Percentiles rank a stretch among this genome's conserved stretches.
Evolutionary conservation across 2,329 filamentous ascomycete species (phyloP).

Genomic region (Cyphellophora attinorum): DNA sequence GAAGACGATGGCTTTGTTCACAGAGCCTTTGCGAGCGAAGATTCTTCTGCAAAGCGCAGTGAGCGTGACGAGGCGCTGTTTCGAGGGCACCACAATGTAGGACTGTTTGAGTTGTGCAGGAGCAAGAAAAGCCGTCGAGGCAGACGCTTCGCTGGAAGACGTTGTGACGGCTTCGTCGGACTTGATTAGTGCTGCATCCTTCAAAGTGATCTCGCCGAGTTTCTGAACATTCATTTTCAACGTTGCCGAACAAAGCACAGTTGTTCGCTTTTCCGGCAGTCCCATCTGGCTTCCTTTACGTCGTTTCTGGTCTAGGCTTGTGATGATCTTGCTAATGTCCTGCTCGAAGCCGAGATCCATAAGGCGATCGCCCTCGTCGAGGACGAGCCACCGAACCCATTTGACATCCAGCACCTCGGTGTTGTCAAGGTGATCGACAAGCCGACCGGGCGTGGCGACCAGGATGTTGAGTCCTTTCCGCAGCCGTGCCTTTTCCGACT

Average conservation of each 20-base stretch:
- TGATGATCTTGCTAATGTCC: conserved; percentile 79
- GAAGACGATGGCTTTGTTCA: conserved; percentile 96
- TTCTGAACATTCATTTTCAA: conserved; percentile 97
- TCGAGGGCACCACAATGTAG: conserved; percentile 78
- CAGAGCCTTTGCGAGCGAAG: conserved; percentile 77
- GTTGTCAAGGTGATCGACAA: conserved; percentile 86
- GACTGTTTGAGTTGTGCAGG: conserved; percentile 91
- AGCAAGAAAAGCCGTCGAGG: conserved; percentile 73
- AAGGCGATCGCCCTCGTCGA: conserved; percentile 94
- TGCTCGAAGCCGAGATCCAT: conserved; percentile 98
- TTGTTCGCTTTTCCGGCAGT: conserved; percentile 65
- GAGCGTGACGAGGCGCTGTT: conserved; percentile 80
- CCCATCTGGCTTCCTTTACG: conserved; percentile 50
- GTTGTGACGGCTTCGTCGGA: conserved; percentile 46
- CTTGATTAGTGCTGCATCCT: conserved; percentile 81
- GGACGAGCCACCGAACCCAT: conserved; percentile 82
- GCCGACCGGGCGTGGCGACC: conserved; percentile 83
- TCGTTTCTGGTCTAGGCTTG: conserved; percentile 60
- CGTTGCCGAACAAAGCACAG: conserved; percentile 88
- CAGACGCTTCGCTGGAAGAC: conserved; percentile 36
- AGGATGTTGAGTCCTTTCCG: conserved; percentile 93
- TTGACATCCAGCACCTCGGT: conserved; percentile 82
- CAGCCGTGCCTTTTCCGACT: conserved; percentile 83
- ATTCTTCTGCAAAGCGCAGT: conserved; percentile 75
- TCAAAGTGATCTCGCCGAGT: conserved; percentile 86